Base-by-base conservation (phyloP, 306 rosid species). In the Begonia masoniana region DNA sequence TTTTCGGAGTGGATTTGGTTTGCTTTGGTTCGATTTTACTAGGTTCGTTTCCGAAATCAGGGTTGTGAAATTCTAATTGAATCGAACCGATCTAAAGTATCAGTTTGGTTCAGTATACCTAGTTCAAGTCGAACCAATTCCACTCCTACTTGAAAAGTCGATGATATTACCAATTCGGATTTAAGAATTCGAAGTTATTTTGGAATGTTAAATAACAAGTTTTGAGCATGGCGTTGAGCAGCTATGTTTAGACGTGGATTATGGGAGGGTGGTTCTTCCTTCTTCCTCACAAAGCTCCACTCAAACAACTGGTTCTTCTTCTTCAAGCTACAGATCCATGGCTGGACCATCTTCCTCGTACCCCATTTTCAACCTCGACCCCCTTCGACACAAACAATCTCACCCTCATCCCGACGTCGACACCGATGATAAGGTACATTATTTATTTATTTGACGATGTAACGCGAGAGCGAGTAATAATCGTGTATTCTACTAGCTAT, bases 231-330 rank as follows among this genome's bases (percentile, higher is more conserved):
- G 19, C 1, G 16, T 48, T 48, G 35, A 42, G 55, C 71, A 87
- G 96, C 72, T 87, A 46, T 83, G 76, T 62, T 35, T 67, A 50
- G 85, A 81, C 61, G 75, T 71, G 72, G 85, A 81, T 41, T 78
- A 87, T 47, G 74, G 75, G 35, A 60, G 73, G 19, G 55, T 55
- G 57, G 62, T 83, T 14, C 14, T 45, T 43, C 67, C 69, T 53
- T 61, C 83, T 52, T 74, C 96, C 9, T 72, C 86, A 2, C 43
- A 31, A 31, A 70, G 61, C 72, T 80, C 76, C 17, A 74, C 84
- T 47, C 74, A 66, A 54, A 52, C 84, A 60, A 72, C 73, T 7
- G 74, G 81, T 7, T 46, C 12, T 11, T 59, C 73, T 53, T 69
- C 72, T 3, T 74, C 85, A 10, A 78, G 82, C 68, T 72, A 74